Percentiles rank a stretch among this genome's conserved stretches.
phyloP scores from a whole-genome alignment of 2,329 filamentous ascomycete species.

The Ilyonectria destructans region DNA sequence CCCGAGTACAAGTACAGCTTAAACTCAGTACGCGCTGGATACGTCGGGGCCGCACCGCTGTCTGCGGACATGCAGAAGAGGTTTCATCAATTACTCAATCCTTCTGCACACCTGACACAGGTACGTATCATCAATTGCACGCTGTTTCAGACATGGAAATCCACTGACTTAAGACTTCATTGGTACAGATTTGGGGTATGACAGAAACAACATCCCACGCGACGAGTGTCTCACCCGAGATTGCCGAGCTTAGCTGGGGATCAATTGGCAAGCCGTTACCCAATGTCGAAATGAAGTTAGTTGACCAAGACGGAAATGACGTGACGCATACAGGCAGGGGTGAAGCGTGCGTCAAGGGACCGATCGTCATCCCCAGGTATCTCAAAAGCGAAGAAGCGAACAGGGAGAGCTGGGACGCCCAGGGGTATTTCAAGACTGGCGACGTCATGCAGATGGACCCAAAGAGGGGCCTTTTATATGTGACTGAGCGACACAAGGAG shows the following conservation, averaged over 20 bases:
- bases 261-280: conserved; percentile 9
- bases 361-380: conserved; percentile 8
- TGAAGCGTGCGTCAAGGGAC: conserved; percentile 5
- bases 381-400: conserved; percentile 4
- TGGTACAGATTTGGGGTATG: conserved; percentile 10
- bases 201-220: conserved; percentile 10
- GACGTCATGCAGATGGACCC: conserved; percentile 5
- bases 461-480: conserved; percentile 1
- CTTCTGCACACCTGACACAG: too few species aligned
- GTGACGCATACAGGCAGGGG: background rate
- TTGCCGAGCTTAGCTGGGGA: conserved; percentile 2
- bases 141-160: too few species aligned
- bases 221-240: background rate
- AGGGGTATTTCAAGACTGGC: conserved; percentile 14
- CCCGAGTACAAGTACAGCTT: conserved; percentile 5
- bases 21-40: background rate
- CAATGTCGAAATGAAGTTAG: conserved; percentile 1
- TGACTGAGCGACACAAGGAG: conserved; percentile 2
- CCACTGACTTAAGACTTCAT: too few species aligned
- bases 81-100: background rate
- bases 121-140: too few species aligned
- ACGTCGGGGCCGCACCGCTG: background rate
- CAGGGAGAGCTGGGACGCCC: conserved; percentile 1
- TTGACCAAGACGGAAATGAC: conserved; percentile 4
- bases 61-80: conserved; percentile 5